A percentile compares a stretch with the other conserved stretches of the same genome.
Conservation (phyloP, 2,329 filamentous ascomycete species). For the Trichoderma sp. region DNA sequence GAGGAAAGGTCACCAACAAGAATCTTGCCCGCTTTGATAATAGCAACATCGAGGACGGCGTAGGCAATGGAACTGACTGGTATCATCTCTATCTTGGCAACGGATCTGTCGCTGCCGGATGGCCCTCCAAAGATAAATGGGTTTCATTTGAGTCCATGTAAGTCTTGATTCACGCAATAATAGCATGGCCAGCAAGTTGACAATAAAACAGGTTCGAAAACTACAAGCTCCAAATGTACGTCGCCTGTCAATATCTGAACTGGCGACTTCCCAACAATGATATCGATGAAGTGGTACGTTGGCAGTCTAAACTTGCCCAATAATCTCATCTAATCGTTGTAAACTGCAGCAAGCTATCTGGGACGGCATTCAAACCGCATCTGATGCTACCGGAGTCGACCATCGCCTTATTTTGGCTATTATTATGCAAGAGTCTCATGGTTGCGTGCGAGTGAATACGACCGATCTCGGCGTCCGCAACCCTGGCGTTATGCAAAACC, state of each 20-base stretch:
- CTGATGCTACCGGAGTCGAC: slow-evolving; percentile 34
- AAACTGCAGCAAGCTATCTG: slow-evolving; percentile 19
- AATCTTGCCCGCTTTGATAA: slow-evolving; percentile 3
- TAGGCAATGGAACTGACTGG: slow-evolving; percentile 26
- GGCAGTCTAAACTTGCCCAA: background rate
- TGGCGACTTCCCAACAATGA: slow-evolving; percentile 19
- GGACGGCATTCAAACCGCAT: slow-evolving; percentile 33
- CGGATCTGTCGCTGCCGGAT: slow-evolving; percentile 14
- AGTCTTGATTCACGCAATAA: background rate
- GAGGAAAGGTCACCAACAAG: background rate
- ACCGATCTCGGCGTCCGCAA: slow-evolving; percentile 42
- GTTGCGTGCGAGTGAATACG: slow-evolving; percentile 42
- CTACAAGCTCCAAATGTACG: slow-evolving; percentile 20
- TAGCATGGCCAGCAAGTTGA: background rate
- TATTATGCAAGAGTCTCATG: slow-evolving; percentile 44
- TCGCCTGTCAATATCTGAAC: slow-evolving; percentile 17
- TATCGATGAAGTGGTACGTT: slow-evolving; percentile 20
- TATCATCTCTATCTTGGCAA: slow-evolving; percentile 28
- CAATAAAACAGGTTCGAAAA: slow-evolving; percentile 26
- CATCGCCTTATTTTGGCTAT: slow-evolving; percentile 43
- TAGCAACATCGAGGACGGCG: slow-evolving; percentile 19
- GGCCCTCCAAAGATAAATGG: slow-evolving; percentile 15
- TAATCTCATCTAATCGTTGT: background rate
- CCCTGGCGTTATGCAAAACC: slow-evolving; percentile 42
- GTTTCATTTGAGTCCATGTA: slow-evolving; percentile 20